Evolutionary conservation across 75 land plant species (phyloP), one percentile per base, ranked within the genome.

Genomic region (Picea glauca): DNA sequence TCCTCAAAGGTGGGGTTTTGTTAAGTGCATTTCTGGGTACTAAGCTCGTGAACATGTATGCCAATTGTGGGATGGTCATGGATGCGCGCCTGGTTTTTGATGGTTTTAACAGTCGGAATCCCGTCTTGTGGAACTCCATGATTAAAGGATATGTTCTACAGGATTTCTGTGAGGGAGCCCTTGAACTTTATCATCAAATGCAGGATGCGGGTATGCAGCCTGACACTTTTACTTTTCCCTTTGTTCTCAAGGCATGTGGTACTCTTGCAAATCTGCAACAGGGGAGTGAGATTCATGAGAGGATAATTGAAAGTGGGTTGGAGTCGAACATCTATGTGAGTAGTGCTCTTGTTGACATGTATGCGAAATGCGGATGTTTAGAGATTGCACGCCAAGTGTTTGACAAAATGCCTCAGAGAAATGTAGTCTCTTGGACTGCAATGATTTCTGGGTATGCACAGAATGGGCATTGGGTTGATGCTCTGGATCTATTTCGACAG

Each of bases 361-460:
- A 91, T 63, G 93, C 85, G 0, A 87, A 87, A 67, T 91, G 89
- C 77, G 58, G 64, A 60, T 76, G 84, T 2, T 13, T 87, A 13
- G 58, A 21, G 3, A 5, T 35, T 30, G 89, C 93, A 12, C 83
- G 85, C 23, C 60, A 72, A 23, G 50, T 89, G 81, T 91, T 91
- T 74, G 89, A 87, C 40, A 84, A 87, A 85, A 83, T 80, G 43
- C 76, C 83, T 33, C 60, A 76, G 2, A 73, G 82, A 62, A 85
- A 85, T 74, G 87, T 81, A 13, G 85, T 85, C 63, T 88, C 84
- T 50, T 89, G 91, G 89, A 91, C 85, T 70, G 81, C 89, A 7
- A 87, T 91, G 86, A 80, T 91, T 18, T 74, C 80, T 15, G 88
- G 84, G 46, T 90, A 89, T 58, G 87, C 85, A 43, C 86, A 89